Base-by-base conservation (phyloP, 129 eudicot genomes). In the Gnaphalium uliginosum region DNA sequence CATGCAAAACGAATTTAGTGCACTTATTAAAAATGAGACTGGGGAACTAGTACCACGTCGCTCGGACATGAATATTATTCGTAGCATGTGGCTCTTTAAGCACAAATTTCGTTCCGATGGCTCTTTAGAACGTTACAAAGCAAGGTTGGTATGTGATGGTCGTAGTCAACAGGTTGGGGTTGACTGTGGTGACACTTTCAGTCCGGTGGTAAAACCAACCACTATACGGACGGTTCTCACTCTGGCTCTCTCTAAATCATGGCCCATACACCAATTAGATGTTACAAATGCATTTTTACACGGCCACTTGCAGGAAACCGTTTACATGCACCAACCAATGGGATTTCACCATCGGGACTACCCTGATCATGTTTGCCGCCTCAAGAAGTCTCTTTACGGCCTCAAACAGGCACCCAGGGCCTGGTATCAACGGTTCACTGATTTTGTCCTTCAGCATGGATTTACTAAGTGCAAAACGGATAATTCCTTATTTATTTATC, bases 381-480 rank as follows among this genome's bases (percentile, higher is more conserved):
- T 63, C 32, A 63, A 63, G 22, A 63, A 63, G 37, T 63, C 68
- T 14, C 15, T 43, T 8, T 43, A 43, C 15, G 53, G 53, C 11
- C 53, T 43, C 15, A 43, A 43, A 14, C 68, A 63, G 32, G 68
- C 68, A 17, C 68, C 68, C 22, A 25, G 68, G 30, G 68, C 68
- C 9, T 62, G 68, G 68, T 62, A 62, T 26, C 68, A 62, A 25
- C 30, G 29, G 8, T 62, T 62, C 23, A 24, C 68, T 18, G 29
- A 62, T 24, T 62, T 6, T 24, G 68, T 62, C 17, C 18, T 13
- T 15, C 19, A 23, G 15, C n/a, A 18, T 23, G 68, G 68, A 22
- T 62, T 62, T 27, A 6, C 33, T 62, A 37, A 62, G 8, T 18
- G 35, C 17, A 8, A 25, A 9, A 18, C 14, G 9, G 68, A 62